These are phyloP conservation scores for Selenicereus undatus DNA, from an alignment of 148 eudicot genomes.

Conservation along the genomic window DNA sequence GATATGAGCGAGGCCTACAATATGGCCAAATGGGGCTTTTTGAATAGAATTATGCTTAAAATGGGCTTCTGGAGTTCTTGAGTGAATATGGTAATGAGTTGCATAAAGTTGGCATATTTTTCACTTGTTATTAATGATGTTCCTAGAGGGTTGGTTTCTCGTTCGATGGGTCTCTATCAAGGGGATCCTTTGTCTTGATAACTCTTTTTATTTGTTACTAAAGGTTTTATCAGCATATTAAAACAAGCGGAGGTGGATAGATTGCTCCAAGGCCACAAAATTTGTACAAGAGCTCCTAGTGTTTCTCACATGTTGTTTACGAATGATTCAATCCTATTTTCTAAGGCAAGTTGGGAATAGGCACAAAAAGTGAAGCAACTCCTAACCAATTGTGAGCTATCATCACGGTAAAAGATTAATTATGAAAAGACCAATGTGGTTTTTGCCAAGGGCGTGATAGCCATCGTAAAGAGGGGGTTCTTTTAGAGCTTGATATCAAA, in stretches of 20 bases:
- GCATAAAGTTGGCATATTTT: not conserved
- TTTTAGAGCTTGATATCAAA: too few relatives aligned
- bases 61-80: too few relatives aligned
- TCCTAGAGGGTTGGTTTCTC: not conserved
- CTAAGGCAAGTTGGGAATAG: not conserved
- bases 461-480: too few relatives aligned
- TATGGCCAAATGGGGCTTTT: too few relatives aligned
- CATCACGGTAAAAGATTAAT: not conserved
- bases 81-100: too few relatives aligned
- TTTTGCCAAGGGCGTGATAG: too few relatives aligned
- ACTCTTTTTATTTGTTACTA: not conserved
- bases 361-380: not conserved
- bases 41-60: too few relatives aligned
- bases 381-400: not conserved
- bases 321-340: not conserved
- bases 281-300: not conserved
- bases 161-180: not conserved
- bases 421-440: not conserved
- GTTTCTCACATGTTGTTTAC: not conserved
- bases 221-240: not conserved
- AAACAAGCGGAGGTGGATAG: not conserved
- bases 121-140: not conserved
- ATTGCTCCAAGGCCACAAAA: not conserved
- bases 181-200: not conserved
- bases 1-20: too few relatives aligned